Percentiles rank a stretch among this genome's conserved stretches.
Conservation (phyloP, 495 filamentous ascomycete genomes). For the Trichoderma asperelloides region DNA sequence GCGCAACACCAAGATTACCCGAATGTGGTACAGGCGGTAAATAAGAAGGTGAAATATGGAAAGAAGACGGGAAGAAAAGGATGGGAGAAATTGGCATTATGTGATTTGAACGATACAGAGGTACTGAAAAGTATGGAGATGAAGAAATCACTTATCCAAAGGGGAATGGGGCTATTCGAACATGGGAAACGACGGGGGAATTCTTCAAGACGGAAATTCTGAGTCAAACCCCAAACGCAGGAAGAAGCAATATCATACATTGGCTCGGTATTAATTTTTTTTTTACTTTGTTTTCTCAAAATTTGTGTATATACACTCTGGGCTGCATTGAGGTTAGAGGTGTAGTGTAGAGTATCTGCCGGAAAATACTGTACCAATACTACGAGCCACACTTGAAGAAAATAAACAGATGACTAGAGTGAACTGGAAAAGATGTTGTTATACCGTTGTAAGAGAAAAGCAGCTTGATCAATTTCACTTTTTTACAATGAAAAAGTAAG, state of each 20-base stretch:
- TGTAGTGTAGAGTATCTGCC: conserved; percentile 4
- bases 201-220: background rate
- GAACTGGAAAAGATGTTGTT: background rate
- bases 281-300: background rate
- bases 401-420: background rate
- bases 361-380: background rate
- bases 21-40: conserved; percentile 48
- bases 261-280: background rate
- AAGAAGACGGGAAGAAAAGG: background rate
- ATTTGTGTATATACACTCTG: background rate
- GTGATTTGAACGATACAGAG: background rate
- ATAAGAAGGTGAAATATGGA: background rate
- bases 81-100: background rate
- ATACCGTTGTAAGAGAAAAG: background rate
- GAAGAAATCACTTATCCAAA: too few species aligned
- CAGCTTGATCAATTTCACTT: background rate
- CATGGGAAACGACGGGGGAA: background rate
- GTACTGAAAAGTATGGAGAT: background rate
- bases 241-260: background rate
- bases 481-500: background rate
- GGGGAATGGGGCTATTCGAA: background rate
- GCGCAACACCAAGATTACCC: conserved; percentile 63
- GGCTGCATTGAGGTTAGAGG: background rate
- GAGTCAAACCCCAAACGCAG: background rate
- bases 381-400: background rate